phyloP scores from a whole-genome alignment of 805 yeast genomes.

The Kazachstania africana region DNA sequence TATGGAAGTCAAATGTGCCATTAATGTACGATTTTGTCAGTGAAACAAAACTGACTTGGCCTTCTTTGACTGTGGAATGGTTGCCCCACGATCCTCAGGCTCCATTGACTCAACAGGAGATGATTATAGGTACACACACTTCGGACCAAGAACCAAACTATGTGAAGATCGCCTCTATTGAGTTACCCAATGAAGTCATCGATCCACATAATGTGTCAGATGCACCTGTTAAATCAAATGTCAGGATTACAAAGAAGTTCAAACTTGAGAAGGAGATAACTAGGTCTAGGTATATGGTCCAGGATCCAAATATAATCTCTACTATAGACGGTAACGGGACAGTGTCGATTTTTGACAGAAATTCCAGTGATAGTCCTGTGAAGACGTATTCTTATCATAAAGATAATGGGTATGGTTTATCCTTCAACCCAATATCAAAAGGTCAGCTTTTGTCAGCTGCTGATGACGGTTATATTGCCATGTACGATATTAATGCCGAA shows the following conservation, averaged over 20 bases:
- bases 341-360: slow-evolving; percentile 39
- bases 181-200: slow-evolving; percentile 33
- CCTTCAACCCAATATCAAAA: slow-evolving; percentile 42
- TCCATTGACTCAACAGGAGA: slow-evolving; percentile 37
- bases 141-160: slow-evolving; percentile 57
- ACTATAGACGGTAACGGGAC: slow-evolving; percentile 61
- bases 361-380: slow-evolving; percentile 19
- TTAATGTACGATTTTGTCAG: slow-evolving; percentile 75
- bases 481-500: slow-evolving; percentile 38
- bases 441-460: slow-evolving; percentile 50
- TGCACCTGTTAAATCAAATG: slow-evolving; percentile 30
- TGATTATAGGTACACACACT: slow-evolving; percentile 64
- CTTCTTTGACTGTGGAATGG: slow-evolving; percentile 73
- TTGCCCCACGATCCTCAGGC: slow-evolving; percentile 31
- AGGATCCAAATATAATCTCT: slow-evolving; percentile 41
- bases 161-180: slow-evolving; percentile 53
- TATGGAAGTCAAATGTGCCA: slow-evolving; percentile 74
- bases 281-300: slow-evolving; percentile 62
- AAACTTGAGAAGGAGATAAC: slow-evolving; percentile 56
- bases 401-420: slow-evolving; percentile 64
- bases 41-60: slow-evolving; percentile 75
- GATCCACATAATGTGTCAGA: slow-evolving; percentile 11
- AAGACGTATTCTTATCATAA: slow-evolving; percentile 41
- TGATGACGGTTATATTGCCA: slow-evolving; percentile 52
- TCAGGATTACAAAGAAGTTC: slow-evolving; percentile 50